phyloP scores from a whole-genome alignment of 305 asterid species.

The Fraxinus floribunda region DNA sequence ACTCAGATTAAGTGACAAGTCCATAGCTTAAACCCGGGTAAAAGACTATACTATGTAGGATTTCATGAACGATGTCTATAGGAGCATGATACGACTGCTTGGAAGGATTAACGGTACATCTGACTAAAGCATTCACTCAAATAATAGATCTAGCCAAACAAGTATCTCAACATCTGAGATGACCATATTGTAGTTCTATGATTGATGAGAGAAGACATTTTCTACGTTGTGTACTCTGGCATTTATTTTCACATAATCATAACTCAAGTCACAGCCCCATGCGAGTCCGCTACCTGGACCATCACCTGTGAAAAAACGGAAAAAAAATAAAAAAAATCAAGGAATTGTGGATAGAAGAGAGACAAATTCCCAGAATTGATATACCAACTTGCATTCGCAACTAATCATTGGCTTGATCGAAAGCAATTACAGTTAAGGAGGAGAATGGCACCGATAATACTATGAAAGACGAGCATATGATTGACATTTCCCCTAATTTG shows the following conservation, averaged over 20 bases:
- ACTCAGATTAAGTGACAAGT: background rate
- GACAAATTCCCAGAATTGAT: background rate
- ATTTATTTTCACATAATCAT: conserved; percentile 89
- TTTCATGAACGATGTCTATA: background rate
- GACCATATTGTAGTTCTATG: background rate
- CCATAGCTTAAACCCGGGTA: background rate
- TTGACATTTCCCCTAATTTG: background rate
- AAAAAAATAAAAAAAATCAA: background rate
- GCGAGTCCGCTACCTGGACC: conserved; percentile 79
- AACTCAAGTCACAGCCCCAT: conserved; percentile 96
- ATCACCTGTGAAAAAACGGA: conserved; percentile 48
- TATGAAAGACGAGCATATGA: background rate
- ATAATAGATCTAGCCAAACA: background rate
- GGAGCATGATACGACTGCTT: background rate
- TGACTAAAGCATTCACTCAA: background rate
- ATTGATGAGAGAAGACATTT: background rate
- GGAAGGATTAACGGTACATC: background rate
- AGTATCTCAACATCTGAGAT: background rate
- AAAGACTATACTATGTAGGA: background rate
- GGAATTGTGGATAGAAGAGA: background rate
- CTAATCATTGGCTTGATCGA: background rate
- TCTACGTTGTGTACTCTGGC: conserved; percentile 73
- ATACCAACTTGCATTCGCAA: background rate
- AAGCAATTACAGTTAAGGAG: background rate
- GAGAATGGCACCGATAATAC: background rate